Evolutionary conservation across 1,139 yeast species (phyloP).

Genomic region (Torulaspora globosa): DNA sequence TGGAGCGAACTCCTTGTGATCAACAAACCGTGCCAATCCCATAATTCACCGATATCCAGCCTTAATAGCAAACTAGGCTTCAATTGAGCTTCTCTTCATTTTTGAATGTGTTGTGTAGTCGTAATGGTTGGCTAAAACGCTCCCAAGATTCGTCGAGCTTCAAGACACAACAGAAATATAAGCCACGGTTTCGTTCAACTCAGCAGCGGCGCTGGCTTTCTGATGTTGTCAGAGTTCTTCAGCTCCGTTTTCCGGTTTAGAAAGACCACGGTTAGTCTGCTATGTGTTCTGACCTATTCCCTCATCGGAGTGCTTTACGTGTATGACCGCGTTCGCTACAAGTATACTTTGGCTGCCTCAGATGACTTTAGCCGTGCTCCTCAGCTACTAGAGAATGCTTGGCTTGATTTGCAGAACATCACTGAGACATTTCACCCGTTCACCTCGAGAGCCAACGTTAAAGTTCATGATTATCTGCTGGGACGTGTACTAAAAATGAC

Average conservation of each 20-base stretch:
- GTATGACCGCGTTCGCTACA: slow-evolving; percentile 20
- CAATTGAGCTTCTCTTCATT: background rate
- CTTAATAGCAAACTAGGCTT: background rate
- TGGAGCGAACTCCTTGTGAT: slow-evolving; percentile 48
- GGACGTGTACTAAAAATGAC: slow-evolving; percentile 41
- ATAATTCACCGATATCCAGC: background rate
- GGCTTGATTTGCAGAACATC: slow-evolving; percentile 68
- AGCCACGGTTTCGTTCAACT: background rate
- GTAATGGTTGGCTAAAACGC: background rate
- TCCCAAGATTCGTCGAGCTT: background rate
- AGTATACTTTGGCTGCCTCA: slow-evolving; percentile 19
- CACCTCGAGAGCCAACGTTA: slow-evolving; percentile 69
- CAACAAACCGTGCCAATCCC: slow-evolving; percentile 7
- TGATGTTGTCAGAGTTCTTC: slow-evolving; percentile 12
- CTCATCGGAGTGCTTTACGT: slow-evolving; percentile 21
- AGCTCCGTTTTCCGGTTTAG: slow-evolving; percentile 29
- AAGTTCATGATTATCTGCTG: slow-evolving; percentile 64
- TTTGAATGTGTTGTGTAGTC: background rate
- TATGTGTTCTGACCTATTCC: slow-evolving; percentile 24
- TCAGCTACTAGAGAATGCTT: slow-evolving; percentile 47
- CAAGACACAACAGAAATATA: background rate
- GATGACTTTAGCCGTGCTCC: slow-evolving; percentile 29
- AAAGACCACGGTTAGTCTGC: slow-evolving; percentile 32
- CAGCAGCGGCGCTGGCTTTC: background rate
- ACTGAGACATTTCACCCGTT: slow-evolving; percentile 71